Base-by-base conservation (phyloP, 805 yeast genomes). In the Candida montana region DNA sequence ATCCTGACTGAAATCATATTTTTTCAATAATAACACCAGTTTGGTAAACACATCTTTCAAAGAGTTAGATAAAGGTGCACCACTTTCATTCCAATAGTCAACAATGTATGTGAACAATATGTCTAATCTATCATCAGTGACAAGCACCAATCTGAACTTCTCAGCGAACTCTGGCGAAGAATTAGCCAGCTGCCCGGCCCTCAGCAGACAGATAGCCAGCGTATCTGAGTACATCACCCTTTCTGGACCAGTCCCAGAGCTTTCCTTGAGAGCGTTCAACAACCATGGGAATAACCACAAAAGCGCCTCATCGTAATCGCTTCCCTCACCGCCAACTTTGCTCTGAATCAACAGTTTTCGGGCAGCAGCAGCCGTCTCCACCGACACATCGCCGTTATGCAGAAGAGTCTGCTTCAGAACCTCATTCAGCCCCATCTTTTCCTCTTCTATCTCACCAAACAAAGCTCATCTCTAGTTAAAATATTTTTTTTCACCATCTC, bases 41-140 rank as follows among this genome's bases (percentile, higher is more conserved):
- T 81, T 86, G 2, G 58, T 40, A 36, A 87, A 72, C 35, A 88
- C 54, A 26, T 78, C 84, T 41, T 69, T 73, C 39, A 86, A 58
- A 0, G 95, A 81, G 53, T 83, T 85, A 6, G 82, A 77, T 21
- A 85, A 58, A 0, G 95, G 80, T 2, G 84, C 77, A 5, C 83
- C 80, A 2, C 85, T 74, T 38, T 81, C 85, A 40, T 76, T 77
- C 79, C 89, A 80, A 56, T 75, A 79, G 49, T 80, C 89, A 30
- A 81, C 61, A 12, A 83, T 70, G 56, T 74, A 83, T 19, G 66
- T 65, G 52, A 76, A 75, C 2, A 79, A 41, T 21, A 59, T 56
- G 33, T 48, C 49, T 6, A 69, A 51, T 12, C 46, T 41, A 3
- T 33, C 45, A 17, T 41, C 43, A 8, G 55, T 41, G 9, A 61